Evolutionary conservation across 768 basidiomycete species (phyloP), one percentile per base, ranked within the genome.

Genomic region (Tylopilus rubrobrunneus): DNA sequence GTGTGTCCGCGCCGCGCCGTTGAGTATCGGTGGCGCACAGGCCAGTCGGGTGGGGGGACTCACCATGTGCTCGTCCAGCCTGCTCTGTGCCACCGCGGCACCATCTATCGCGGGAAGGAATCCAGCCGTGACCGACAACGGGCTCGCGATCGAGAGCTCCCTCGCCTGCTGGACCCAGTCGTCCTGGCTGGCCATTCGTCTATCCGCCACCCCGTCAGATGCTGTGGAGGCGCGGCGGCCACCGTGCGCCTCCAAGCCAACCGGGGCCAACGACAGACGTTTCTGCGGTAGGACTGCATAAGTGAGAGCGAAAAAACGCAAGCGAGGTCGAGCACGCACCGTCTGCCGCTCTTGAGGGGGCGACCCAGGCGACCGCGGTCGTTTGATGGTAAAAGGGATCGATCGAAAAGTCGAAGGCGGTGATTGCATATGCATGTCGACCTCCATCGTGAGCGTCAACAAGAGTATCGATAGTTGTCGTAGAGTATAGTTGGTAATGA

Each of bases 131-230:
- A 64, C 55, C 6, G 61, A 47, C 25, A 65, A 41, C 14, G 65
- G 65, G 28, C 66, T 67, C 43, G 60, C 14, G 37, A 90, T 85
- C n/a, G 78, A 76, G 56, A 90, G 76, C 45, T 78, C 84, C 50
- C 80, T 77, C 5, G 89, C 80, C 63, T 84, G 86, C 53, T 76
- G 74, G 11, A 90, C 87, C 89, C 87, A 91, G 62, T 90, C 87
- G 53, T 89, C 88, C 9, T 81, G 77, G 17, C 71, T 67, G 40
- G 76, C 71, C 27, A 75, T 67, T 60, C 77, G 59, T 15, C 63
- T 41, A 23, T 37, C 56, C 52, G 52, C 36, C 48, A 48, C 55
- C 48, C 58, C 59, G 45, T 59, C 60, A 9, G 56, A n/a, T 36
- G 49, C 51, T 49, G 57, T 58, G 42, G 59, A 70, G 73, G 62